Conservation (phyloP, 495 filamentous ascomycete species). For the Haplographium delicatum region DNA sequence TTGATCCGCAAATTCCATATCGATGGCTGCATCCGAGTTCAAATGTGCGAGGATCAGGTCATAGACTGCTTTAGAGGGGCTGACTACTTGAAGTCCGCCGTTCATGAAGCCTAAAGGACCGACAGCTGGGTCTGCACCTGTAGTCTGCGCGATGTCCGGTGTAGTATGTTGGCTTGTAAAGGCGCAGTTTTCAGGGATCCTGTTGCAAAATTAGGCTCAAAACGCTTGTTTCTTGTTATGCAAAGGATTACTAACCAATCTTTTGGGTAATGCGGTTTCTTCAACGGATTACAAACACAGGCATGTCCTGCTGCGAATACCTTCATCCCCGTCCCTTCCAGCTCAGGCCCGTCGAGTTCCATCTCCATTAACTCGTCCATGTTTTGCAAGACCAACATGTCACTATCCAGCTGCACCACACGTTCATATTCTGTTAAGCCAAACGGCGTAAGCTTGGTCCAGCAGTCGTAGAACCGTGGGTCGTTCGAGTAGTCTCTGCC, state of each 20-base stretch:
- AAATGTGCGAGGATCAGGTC: conserved; percentile 48
- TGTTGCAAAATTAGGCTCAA: conserved; percentile 6
- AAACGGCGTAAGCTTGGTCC: conserved; percentile 79
- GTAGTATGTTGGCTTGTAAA: conserved; percentile 62
- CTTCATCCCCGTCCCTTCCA: conserved; percentile 44
- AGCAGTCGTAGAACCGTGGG: conserved; percentile 74
- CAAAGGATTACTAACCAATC: conserved; percentile 49
- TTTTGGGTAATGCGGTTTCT: conserved; percentile 68
- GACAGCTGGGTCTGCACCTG: conserved; percentile 41
- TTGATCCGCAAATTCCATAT: conserved; percentile 76
- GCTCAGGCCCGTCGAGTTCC: conserved; percentile 50
- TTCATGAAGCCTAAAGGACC: conserved; percentile 64
- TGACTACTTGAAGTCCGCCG: conserved; percentile 68
- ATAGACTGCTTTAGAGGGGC: conserved; percentile 53
- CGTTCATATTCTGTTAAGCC: conserved; percentile 63
- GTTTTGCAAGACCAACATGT: conserved; percentile 72
- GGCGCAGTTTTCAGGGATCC: conserved; percentile 67
- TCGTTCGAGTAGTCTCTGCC: conserved; percentile 58
- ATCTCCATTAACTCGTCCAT: conserved; percentile 87
- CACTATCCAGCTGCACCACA: conserved; percentile 75
- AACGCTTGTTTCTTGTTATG: conserved; percentile 1
- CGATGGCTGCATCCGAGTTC: conserved; percentile 32
- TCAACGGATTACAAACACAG: conserved; percentile 76
- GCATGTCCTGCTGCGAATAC: conserved; percentile 74
- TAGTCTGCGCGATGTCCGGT: conserved; percentile 52